A percentile compares a stretch with the other conserved stretches of the same genome.
Evolutionary conservation across 1,139 yeast genomes (phyloP).

Genomic region (Kurtzmaniella natalensis): DNA sequence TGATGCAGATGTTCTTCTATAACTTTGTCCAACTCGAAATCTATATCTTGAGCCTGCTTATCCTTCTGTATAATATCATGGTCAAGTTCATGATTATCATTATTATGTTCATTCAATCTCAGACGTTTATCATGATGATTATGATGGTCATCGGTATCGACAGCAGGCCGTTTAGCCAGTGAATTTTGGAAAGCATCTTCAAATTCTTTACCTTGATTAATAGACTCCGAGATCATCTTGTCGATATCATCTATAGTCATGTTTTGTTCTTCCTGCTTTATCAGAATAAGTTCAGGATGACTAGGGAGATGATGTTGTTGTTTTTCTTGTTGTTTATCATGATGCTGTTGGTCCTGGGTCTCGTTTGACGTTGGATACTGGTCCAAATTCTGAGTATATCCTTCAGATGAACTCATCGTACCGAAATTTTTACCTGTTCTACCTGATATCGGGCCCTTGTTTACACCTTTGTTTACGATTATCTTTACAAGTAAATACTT

Average conservation of each 20-base stretch:
- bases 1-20: conserved; percentile 1
- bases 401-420: conserved; percentile 1
- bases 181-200: conserved; percentile 1
- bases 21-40: conserved; percentile 1
- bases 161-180: conserved; percentile 4
- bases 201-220: conserved; percentile 8
- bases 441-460: too few relatives aligned
- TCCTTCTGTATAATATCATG: conserved; percentile 2
- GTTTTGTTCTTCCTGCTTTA: conserved; percentile 6
- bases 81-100: too few relatives aligned
- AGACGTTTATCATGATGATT: conserved; percentile 4
- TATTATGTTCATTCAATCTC: conserved; percentile 2
- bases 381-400: not conserved
- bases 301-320: not conserved
- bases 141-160: conserved; percentile 1
- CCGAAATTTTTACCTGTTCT: too few relatives aligned
- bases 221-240: conserved; percentile 16
- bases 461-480: too few relatives aligned
- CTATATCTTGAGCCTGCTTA: conserved; percentile 1
- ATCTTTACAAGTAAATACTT: too few relatives aligned
- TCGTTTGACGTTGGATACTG: conserved; percentile 2
- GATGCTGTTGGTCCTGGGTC: conserved; percentile 3
- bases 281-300: conserved; percentile 5
- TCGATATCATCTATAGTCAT: conserved; percentile 15
- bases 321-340: conserved; percentile 2